These are phyloP conservation scores for Brassica incana DNA, from an alignment of 345 rosid genomes.

Conservation along the genomic window DNA sequence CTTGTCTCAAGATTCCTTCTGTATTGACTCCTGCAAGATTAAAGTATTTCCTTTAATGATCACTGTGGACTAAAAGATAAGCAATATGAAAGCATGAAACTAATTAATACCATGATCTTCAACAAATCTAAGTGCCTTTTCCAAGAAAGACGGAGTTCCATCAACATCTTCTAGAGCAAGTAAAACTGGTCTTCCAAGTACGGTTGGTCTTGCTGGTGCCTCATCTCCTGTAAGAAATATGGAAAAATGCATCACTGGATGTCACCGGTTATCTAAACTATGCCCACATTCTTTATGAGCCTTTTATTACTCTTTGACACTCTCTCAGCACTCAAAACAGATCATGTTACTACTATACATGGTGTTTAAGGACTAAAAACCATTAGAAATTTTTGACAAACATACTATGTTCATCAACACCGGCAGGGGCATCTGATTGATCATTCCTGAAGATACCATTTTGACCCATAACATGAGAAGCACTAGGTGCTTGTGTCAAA, in stretches of 20 bases:
- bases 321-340: background rate
- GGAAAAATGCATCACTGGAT: constrained; percentile 1
- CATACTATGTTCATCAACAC: constrained; percentile 44
- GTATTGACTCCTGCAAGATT: constrained; percentile 66
- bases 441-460: constrained; percentile 75
- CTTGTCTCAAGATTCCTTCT: constrained; percentile 97
- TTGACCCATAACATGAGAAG: constrained; percentile 72
- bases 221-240: constrained; percentile 54
- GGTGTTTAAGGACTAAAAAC: constrained; percentile 1
- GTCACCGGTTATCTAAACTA: background rate
- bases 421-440: constrained; percentile 54
- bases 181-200: constrained; percentile 80
- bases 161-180: constrained; percentile 97
- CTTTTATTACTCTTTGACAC: constrained; percentile 17
- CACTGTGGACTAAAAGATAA: background rate
- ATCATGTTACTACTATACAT: background rate
- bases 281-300: constrained; percentile 5
- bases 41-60: constrained; percentile 34
- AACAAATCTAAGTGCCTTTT: constrained; percentile 87
- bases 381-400: background rate
- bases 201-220: constrained; percentile 51
- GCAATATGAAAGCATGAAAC: constrained; percentile 20
- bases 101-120: constrained; percentile 77
- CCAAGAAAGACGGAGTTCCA: constrained; percentile 96
- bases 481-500: constrained; percentile 82